These are phyloP conservation scores for Phytophthora constricta DNA, from an alignment of 352 stramenopile genomes.

Conservation along the genomic window DNA sequence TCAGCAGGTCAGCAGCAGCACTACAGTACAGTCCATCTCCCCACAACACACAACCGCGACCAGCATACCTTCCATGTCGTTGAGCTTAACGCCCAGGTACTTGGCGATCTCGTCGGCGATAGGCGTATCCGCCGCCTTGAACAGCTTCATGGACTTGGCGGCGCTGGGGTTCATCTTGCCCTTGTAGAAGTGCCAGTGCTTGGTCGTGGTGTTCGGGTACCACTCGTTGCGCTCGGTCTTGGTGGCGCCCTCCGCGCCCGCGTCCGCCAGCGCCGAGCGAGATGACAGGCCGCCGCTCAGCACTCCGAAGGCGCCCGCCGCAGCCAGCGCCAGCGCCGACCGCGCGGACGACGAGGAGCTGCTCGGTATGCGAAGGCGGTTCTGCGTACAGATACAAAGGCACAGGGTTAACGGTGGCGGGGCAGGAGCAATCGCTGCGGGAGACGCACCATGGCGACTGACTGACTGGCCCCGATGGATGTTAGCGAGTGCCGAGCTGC, in stretches of 20 bases:
- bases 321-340: slow-evolving; percentile 35
- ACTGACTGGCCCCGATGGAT: neutral
- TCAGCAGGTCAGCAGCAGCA: neutral
- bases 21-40: neutral
- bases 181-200: slow-evolving; percentile 90
- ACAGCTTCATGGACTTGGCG: slow-evolving; percentile 89
- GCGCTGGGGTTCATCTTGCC: slow-evolving; percentile 85
- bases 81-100: slow-evolving; percentile 82
- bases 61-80: slow-evolving; percentile 59
- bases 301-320: slow-evolving; percentile 46
- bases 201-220: slow-evolving; percentile 85
- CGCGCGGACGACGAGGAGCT: slow-evolving; percentile 17
- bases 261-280: slow-evolving; percentile 15
- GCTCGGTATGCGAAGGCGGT: slow-evolving; percentile 39
- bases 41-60: slow-evolving; percentile 19
- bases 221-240: slow-evolving; percentile 45
- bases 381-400: slow-evolving; percentile 28
- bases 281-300: slow-evolving; percentile 36
- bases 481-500: too few relatives aligned
- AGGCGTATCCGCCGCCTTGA: slow-evolving; percentile 87
- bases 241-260: slow-evolving; percentile 7
- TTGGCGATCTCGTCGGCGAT: slow-evolving; percentile 86
- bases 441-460: slow-evolving; percentile 12
- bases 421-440: neutral
- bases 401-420: neutral